phyloP scores from a whole-genome alignment of 176 grass and related monocot genomes.

The Rhipidocladum racemiflorum region DNA sequence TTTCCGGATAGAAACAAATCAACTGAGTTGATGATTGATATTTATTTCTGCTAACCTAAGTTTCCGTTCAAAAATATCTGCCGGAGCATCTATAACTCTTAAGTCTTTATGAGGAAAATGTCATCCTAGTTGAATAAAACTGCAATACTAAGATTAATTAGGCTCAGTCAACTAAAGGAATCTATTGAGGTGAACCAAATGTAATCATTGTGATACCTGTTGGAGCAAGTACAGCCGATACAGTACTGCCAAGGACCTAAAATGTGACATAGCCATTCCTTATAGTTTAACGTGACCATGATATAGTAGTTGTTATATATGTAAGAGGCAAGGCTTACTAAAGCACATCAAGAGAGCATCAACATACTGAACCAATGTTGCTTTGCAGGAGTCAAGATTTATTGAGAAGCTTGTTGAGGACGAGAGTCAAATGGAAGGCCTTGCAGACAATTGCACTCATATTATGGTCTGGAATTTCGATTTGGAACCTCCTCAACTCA shows the following conservation, averaged over 20 bases:
- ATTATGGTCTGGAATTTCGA: conserved; percentile 80
- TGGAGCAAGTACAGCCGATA: neutral
- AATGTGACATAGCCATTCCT: neutral
- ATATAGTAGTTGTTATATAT: conserved; percentile 10
- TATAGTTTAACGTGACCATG: neutral
- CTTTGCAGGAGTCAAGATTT: conserved; percentile 77
- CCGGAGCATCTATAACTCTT: conserved; percentile 11
- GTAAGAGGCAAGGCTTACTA: neutral
- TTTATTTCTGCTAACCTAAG: conserved; percentile 1
- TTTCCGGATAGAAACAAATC: neutral
- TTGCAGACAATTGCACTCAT: conserved; percentile 71
- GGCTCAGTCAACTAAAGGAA: neutral
- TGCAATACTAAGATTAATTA: conserved; percentile 1
- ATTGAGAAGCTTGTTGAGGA: conserved; percentile 88
- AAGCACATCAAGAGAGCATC: neutral
- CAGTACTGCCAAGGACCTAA: conserved; percentile 5
- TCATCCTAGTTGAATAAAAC: neutral
- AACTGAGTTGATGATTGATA: neutral
- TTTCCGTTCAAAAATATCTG: neutral
- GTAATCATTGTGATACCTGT: neutral
- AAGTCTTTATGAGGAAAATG: neutral
- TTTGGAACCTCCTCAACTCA: conserved; percentile 54
- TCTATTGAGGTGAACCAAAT: neutral
- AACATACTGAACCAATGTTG: conserved; percentile 33
- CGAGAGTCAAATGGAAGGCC: conserved; percentile 93